phyloP scores from a whole-genome alignment of 148 eudicot genomes.

The Silene uniflora region DNA sequence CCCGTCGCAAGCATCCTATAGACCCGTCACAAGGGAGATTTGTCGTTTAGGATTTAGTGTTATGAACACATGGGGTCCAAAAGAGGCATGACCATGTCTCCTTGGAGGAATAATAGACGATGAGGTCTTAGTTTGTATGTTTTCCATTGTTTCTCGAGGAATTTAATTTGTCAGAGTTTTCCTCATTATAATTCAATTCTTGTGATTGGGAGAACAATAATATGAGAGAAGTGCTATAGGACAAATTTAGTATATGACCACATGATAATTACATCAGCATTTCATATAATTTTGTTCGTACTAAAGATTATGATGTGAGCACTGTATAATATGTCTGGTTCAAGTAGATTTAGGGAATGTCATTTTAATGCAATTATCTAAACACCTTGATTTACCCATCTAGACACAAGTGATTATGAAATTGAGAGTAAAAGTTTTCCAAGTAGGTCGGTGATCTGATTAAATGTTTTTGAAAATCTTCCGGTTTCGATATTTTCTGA shows the following conservation, averaged over 20 bases:
- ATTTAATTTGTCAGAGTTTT: not conserved
- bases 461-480: too few relatives aligned
- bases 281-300: too few relatives aligned
- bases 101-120: slow-evolving; percentile 20
- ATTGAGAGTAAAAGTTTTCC: too few relatives aligned
- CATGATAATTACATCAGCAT: too few relatives aligned
- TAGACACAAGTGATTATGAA: too few relatives aligned
- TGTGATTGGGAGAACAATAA: not conserved
- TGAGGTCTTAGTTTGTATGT: slow-evolving; percentile 2
- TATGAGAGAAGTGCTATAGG: not conserved
- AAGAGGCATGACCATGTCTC: slow-evolving; percentile 24
- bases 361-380: too few relatives aligned
- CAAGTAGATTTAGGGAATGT: not conserved
- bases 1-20: too few relatives aligned
- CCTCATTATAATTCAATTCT: not conserved
- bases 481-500: too few relatives aligned
- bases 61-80: slow-evolving; percentile 9
- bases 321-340: not conserved
- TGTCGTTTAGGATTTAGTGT: slow-evolving; percentile 14
- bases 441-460: too few relatives aligned
- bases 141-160: not conserved
- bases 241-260: not conserved
- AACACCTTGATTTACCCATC: too few relatives aligned
- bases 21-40: too few relatives aligned
- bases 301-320: not conserved